Conservation (phyloP, 352 stramenopile genomes). For the Peronospora tabacina region DNA sequence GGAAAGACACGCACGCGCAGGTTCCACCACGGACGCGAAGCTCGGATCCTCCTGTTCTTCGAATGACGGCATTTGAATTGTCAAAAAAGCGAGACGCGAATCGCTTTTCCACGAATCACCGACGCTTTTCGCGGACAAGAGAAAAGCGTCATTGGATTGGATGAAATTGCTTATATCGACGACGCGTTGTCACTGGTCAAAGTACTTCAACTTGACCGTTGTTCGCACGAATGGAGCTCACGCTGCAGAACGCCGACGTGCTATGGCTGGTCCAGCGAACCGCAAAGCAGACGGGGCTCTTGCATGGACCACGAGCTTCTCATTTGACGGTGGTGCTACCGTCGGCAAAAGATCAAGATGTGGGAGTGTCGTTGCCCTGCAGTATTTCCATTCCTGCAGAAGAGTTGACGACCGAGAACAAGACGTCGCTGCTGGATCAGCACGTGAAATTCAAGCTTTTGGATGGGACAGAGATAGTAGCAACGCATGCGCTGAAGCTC, state of each 20-base stretch:
- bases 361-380: constrained; percentile 32
- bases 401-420: constrained; percentile 25
- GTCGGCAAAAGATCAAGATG: constrained; percentile 3
- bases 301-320: constrained; percentile 1
- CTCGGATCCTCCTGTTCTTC: constrained; percentile 32
- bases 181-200: constrained; percentile 7
- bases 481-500: constrained; percentile 31
- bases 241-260: constrained; percentile 23
- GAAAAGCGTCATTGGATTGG: constrained; percentile 2
- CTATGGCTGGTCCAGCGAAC: constrained; percentile 24
- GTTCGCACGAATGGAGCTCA: constrained; percentile 32
- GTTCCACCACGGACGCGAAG: constrained; percentile 32
- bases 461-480: constrained; percentile 23
- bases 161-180: constrained; percentile 3
- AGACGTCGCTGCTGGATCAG: constrained; percentile 30
- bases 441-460: constrained; percentile 38
- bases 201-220: constrained; percentile 20
- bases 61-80: constrained; percentile 24
- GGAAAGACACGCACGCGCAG: constrained; percentile 20
- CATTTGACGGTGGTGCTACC: constrained; percentile 19
- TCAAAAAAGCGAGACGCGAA: constrained; percentile 1
- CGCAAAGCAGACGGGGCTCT: constrained; percentile 6
- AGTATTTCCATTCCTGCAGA: constrained; percentile 26
- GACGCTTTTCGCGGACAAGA: neutral
- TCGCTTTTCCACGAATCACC: constrained; percentile 15